Evolutionary conservation across 1,284 basidiomycete species (phyloP).

Genomic region (Fomes fomentarius): DNA sequence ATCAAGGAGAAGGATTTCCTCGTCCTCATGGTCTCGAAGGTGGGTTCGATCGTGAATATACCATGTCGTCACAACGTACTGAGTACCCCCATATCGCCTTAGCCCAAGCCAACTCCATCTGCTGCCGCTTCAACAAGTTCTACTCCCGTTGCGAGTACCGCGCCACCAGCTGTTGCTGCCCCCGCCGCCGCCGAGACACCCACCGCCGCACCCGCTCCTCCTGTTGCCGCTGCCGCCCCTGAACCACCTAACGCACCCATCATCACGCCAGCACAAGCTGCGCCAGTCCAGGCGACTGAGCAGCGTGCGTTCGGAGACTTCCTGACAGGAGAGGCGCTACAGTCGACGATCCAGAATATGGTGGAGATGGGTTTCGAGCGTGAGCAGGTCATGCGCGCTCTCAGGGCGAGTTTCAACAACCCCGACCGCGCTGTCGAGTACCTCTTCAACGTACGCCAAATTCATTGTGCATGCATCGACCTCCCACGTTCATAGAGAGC

Average conservation of each 20-base stretch:
- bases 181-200: constrained; percentile 33
- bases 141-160: constrained; percentile 34
- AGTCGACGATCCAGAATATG: constrained; percentile 81
- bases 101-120: constrained; percentile 61
- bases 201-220: constrained; percentile 35
- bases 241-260: constrained; percentile 37
- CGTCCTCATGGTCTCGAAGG: constrained; percentile 98
- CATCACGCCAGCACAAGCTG: constrained; percentile 39
- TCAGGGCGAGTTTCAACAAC: constrained; percentile 97
- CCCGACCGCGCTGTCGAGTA: constrained; percentile 98
- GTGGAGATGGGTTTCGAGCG: constrained; percentile 94
- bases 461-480: background rate
- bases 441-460: constrained; percentile 80
- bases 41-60: constrained; percentile 36
- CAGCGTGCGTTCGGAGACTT: constrained; percentile 56
- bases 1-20: constrained; percentile 99
- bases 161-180: constrained; percentile 31
- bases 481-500: background rate
- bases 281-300: constrained; percentile 41
- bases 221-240: constrained; percentile 41
- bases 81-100: background rate
- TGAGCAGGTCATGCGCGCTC: constrained; percentile 84
- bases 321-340: constrained; percentile 76
- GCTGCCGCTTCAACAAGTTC: constrained; percentile 31
- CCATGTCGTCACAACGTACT: too few species aligned